Evolutionary conservation across 345 rosid genomes (phyloP).

Genomic region (Acer saccharum): DNA sequence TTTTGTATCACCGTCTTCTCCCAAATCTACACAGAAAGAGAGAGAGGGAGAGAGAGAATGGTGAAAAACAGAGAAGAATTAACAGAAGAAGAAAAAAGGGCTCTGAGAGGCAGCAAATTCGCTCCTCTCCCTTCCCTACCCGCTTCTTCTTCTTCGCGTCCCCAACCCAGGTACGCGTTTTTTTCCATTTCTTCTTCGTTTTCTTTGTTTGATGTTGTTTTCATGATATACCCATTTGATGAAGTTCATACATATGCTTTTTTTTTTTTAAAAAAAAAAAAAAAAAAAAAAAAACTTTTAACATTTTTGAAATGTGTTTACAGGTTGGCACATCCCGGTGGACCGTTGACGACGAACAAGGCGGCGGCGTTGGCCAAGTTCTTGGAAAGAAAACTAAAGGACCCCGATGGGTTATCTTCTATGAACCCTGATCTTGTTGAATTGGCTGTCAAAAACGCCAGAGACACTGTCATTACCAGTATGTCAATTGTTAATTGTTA

Average conservation of each 20-base stretch:
- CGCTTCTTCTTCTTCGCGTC: slow-evolving; percentile 36
- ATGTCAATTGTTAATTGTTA: neutral
- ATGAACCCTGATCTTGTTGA: slow-evolving; percentile 76
- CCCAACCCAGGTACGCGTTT: slow-evolving; percentile 52
- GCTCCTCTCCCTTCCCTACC: slow-evolving; percentile 79
- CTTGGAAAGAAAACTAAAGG: slow-evolving; percentile 83
- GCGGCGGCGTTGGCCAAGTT: slow-evolving; percentile 94
- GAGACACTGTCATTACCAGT: slow-evolving; percentile 58
- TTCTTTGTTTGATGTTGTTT: neutral
- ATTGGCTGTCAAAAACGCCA: slow-evolving; percentile 81
- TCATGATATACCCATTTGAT: too few species aligned
- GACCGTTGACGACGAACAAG: slow-evolving; percentile 91
- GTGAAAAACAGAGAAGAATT: slow-evolving; percentile 48
- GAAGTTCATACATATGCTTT: neutral
- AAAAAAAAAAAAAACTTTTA: too few species aligned
- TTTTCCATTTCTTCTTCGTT: neutral
- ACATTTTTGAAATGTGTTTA: neutral
- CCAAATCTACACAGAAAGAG: neutral
- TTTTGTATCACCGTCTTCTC: neutral
- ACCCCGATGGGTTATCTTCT: slow-evolving; percentile 74
- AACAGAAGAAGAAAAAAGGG: slow-evolving; percentile 86
- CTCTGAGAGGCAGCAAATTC: slow-evolving; percentile 96
- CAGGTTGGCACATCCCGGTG: slow-evolving; percentile 95
- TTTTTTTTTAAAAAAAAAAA: too few species aligned
- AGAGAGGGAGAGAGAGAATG: slow-evolving; percentile 22